Conservation (phyloP, 176 grass and related monocot genomes). For the Secale cereale region DNA sequence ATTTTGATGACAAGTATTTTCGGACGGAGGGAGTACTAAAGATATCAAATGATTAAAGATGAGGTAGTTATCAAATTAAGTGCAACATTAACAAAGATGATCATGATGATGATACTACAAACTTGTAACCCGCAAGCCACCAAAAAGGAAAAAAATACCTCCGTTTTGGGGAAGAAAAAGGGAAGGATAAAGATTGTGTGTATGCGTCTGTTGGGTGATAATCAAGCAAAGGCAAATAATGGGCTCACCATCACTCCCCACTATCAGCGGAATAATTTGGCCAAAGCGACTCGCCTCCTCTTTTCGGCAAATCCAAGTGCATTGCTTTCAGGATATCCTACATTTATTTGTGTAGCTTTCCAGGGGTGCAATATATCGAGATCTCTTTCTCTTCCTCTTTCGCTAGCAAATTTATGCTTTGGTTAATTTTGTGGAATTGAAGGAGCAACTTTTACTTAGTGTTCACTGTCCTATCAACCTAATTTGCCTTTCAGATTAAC, state of each 20-base stretch:
- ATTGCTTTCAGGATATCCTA: conserved; percentile 1
- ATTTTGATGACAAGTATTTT: too few relatives aligned
- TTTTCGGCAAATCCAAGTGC: conserved; percentile 15
- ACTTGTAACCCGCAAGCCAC: not conserved
- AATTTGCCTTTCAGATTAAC: not conserved
- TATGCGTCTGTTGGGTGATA: not conserved
- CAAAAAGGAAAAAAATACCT: not conserved
- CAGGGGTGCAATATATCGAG: not conserved
- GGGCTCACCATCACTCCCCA: conserved; percentile 17
- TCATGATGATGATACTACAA: not conserved
- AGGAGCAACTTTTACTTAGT: not conserved
- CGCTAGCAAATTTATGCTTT: not conserved
- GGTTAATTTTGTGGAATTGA: not conserved
- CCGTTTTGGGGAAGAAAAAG: not conserved
- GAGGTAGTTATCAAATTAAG: not conserved
- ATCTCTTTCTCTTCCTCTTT: not conserved
- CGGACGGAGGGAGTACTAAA: too few relatives aligned
- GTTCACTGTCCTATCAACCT: not conserved
- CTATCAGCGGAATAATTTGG: conserved; percentile 16
- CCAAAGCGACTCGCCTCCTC: not conserved
- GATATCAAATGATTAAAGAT: not conserved
- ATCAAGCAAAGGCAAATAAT: not conserved
- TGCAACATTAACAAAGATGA: not conserved
- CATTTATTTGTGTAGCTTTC: not conserved
- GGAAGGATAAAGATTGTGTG: not conserved